A percentile compares a stretch with the other conserved stretches of the same genome.
phyloP scores from a whole-genome alignment of 805 yeast genomes.

The Ascoidea rubescens region DNA sequence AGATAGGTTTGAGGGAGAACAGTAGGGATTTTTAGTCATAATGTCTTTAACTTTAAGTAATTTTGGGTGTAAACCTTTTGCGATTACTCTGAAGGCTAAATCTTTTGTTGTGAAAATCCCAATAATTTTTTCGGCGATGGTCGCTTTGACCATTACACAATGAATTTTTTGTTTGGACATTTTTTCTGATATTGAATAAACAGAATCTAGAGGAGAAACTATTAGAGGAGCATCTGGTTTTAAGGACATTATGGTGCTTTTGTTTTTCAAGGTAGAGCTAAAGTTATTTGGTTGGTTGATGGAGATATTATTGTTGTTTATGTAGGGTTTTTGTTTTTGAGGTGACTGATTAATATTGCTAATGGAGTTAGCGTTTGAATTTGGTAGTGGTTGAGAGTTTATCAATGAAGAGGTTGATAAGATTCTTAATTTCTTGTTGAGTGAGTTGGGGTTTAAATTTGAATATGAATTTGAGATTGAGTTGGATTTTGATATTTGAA shows the following conservation, averaged over 20 bases:
- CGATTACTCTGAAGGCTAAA: constrained; percentile 28
- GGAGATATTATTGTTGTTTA: not conserved
- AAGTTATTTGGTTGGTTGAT: not conserved
- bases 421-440: not conserved
- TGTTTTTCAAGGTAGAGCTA: not conserved
- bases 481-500: no score
- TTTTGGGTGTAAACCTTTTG: constrained; percentile 17
- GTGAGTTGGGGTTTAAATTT: not conserved
- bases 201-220: constrained; percentile 20
- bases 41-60: constrained; percentile 20
- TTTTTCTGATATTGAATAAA: constrained; percentile 19
- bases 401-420: not conserved
- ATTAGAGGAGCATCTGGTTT: constrained; percentile 22
- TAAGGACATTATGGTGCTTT: constrained; percentile 7
- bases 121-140: constrained; percentile 15
- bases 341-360: not conserved
- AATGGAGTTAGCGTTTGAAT: not conserved
- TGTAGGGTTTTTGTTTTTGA: not conserved
- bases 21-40: constrained; percentile 26
- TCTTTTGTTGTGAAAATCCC: constrained; percentile 33
- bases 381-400: not conserved
- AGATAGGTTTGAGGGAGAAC: constrained; percentile 22
- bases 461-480: no score
- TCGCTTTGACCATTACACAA: constrained; percentile 24
- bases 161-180: constrained; percentile 27